A percentile compares a stretch with the other conserved stretches of the same genome.
Evolutionary conservation across 768 basidiomycete species (phyloP).

Genomic region (Auricularia auricula-judae): DNA sequence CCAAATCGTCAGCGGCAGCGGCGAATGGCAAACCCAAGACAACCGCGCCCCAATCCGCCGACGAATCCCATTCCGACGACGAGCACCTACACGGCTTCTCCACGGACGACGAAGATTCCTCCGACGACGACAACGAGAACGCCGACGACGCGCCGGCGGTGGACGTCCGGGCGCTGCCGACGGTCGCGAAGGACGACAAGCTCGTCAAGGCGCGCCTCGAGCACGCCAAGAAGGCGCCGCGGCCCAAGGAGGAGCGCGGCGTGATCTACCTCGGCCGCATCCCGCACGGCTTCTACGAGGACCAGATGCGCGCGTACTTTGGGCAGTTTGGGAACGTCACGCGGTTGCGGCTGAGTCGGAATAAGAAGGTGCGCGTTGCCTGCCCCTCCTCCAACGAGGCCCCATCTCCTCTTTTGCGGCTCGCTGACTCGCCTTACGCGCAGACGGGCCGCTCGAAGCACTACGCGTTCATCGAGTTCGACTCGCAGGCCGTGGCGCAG

Average conservation of each 20-base stretch:
- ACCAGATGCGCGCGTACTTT: slow-evolving; percentile 86
- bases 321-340: slow-evolving; percentile 89
- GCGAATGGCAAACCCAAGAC: neutral
- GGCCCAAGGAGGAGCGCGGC: slow-evolving; percentile 57
- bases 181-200: slow-evolving; percentile 79
- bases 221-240: slow-evolving; percentile 30
- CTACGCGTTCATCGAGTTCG: slow-evolving; percentile 94
- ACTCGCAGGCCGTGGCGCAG: slow-evolving; percentile 76
- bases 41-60: neutral
- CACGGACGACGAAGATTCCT: slow-evolving; percentile 63
- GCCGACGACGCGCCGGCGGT: slow-evolving; percentile 40
- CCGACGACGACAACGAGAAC: slow-evolving; percentile 54
- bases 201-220: slow-evolving; percentile 51
- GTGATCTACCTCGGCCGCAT: slow-evolving; percentile 84
- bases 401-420: neutral
- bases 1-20: neutral
- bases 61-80: slow-evolving; percentile 6
- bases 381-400: neutral
- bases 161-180: slow-evolving; percentile 68
- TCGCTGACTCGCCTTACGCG: neutral
- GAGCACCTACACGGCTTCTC: slow-evolving; percentile 59
- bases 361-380: slow-evolving; percentile 58
- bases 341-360: slow-evolving; percentile 81
- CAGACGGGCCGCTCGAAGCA: slow-evolving; percentile 95
- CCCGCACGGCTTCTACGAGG: slow-evolving; percentile 97